Conservation (phyloP, 75 land plant species). For the Selaginella moellendorffii region DNA sequence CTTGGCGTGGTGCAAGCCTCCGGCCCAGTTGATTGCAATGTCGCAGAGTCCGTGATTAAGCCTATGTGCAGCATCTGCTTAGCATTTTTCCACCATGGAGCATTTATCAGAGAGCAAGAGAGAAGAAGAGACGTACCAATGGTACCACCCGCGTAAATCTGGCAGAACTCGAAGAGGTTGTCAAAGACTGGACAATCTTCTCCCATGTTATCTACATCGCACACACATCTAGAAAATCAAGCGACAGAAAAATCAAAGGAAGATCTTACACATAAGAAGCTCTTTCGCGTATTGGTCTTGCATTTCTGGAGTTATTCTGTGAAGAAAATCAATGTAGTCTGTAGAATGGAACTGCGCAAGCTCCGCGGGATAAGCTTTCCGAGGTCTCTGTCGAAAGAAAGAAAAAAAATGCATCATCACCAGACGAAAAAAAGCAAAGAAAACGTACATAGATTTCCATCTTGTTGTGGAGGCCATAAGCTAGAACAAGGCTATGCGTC, state of each 20-base stretch:
- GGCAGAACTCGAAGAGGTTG: slow-evolving; percentile 94
- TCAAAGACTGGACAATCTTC: slow-evolving; percentile 99
- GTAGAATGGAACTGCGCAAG: slow-evolving; percentile 93
- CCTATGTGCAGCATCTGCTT: slow-evolving; percentile 87
- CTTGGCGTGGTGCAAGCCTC: slow-evolving; percentile 97
- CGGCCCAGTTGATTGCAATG: slow-evolving; percentile 98
- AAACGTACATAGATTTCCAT: slow-evolving; percentile 96
- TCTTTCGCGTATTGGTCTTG: slow-evolving; percentile 54
- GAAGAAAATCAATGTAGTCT: slow-evolving; percentile 88
- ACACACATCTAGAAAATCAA: too few species aligned
- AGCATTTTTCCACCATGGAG: not conserved
- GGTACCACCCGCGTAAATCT: slow-evolving; percentile 98
- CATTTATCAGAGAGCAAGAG: too few species aligned
- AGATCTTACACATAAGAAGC: slow-evolving; percentile 51
- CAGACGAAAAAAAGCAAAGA: not conserved
- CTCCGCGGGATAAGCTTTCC: slow-evolving; percentile 93
- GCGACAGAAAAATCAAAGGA: not conserved
- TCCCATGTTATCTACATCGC: slow-evolving; percentile 99
- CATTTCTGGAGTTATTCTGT: slow-evolving; percentile 71
- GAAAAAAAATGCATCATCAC: too few species aligned
- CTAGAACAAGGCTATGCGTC: slow-evolving; percentile 95
- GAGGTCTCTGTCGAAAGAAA: slow-evolving; percentile 93
- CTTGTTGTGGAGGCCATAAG: slow-evolving; percentile 90
- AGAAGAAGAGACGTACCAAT: slow-evolving; percentile 75
- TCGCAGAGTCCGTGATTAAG: slow-evolving; percentile 80